Percentiles rank a stretch among this genome's conserved stretches.
phyloP scores from a whole-genome alignment of 164 flowering plant genomes.

The Chimonanthus praecox region DNA sequence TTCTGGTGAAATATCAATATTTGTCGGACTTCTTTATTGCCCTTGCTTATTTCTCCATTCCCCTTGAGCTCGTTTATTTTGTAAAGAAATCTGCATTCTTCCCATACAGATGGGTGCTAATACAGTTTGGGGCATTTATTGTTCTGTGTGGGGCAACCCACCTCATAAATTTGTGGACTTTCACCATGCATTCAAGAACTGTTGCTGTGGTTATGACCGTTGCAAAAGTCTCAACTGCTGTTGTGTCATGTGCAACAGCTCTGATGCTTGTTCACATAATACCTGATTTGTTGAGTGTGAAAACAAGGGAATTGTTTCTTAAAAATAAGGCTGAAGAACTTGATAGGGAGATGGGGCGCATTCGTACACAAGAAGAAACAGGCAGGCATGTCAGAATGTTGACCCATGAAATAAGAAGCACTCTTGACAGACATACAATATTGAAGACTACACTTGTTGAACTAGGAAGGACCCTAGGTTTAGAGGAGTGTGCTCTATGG shows the following conservation, averaged over 20 bases:
- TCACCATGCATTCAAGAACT: slow-evolving; percentile 47
- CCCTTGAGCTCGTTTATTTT: slow-evolving; percentile 60
- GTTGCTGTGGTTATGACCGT: slow-evolving; percentile 59
- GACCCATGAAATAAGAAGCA: slow-evolving; percentile 76
- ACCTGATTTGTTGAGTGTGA: slow-evolving; percentile 61
- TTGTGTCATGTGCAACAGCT: slow-evolving; percentile 66
- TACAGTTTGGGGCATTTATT: slow-evolving; percentile 79
- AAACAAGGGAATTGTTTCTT: slow-evolving; percentile 48
- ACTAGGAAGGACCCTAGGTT: slow-evolving; percentile 54
- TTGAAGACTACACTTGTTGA: slow-evolving; percentile 69
- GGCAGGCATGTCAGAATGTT: slow-evolving; percentile 79
- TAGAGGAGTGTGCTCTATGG: slow-evolving; percentile 78
- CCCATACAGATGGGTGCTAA: slow-evolving; percentile 76
- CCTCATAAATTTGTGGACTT: slow-evolving; percentile 69
- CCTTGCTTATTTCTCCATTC: slow-evolving; percentile 67
- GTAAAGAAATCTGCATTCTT: slow-evolving; percentile 62
- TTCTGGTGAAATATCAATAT: slow-evolving; percentile 61
- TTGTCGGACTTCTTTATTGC: slow-evolving; percentile 57
- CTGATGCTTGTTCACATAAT: slow-evolving; percentile 73
- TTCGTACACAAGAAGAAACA: slow-evolving; percentile 67
- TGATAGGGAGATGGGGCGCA: slow-evolving; percentile 64
- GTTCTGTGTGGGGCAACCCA: slow-evolving; percentile 74
- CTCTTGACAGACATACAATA: slow-evolving; percentile 63
- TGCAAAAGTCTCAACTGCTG: slow-evolving; percentile 56
- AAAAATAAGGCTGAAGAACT: slow-evolving; percentile 63